Conservation (phyloP, 2,329 filamentous ascomycete genomes). For the Colletotrichum kahawae region DNA sequence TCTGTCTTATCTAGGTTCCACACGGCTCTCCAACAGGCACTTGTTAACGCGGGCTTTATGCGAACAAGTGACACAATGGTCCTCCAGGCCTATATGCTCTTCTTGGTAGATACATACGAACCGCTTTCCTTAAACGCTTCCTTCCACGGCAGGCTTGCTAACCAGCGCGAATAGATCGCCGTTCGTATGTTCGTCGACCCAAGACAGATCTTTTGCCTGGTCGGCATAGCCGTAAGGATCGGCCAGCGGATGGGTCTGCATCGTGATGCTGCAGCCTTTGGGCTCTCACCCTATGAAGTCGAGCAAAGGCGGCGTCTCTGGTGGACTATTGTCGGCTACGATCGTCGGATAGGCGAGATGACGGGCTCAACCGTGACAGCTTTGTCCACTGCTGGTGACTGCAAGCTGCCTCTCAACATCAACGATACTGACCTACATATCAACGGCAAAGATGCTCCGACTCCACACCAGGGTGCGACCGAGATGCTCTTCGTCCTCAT, state of each 20-base stretch:
- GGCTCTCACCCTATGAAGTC: constrained; percentile 62
- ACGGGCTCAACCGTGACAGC: constrained; percentile 63
- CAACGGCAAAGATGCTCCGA: constrained; percentile 59
- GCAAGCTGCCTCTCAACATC: constrained; percentile 63
- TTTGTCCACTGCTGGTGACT: constrained; percentile 58
- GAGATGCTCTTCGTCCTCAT: constrained; percentile 66
- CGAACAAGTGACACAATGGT: constrained; percentile 68
- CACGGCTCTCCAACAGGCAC: constrained; percentile 64
- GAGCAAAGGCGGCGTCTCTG: constrained; percentile 75
- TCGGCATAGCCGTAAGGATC: constrained; percentile 70
- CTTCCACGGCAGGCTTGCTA: background rate
- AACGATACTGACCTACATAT: constrained; percentile 65
- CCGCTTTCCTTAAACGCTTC: background rate
- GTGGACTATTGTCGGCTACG: constrained; percentile 75
- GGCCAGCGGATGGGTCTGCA: constrained; percentile 74
- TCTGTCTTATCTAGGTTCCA: constrained; percentile 59
- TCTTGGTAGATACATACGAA: constrained; percentile 55
- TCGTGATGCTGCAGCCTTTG: constrained; percentile 60
- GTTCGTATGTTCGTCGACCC: constrained; percentile 66
- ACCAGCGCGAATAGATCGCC: constrained; percentile 30
- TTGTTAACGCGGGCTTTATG: constrained; percentile 72
- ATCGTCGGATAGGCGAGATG: constrained; percentile 72
- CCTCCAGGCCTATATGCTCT: constrained; percentile 71
- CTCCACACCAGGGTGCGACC: constrained; percentile 54
- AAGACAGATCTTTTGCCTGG: constrained; percentile 62